Evolutionary conservation across 495 filamentous ascomycete genomes (phyloP).

Genomic region (Penicillium cinerascens): DNA sequence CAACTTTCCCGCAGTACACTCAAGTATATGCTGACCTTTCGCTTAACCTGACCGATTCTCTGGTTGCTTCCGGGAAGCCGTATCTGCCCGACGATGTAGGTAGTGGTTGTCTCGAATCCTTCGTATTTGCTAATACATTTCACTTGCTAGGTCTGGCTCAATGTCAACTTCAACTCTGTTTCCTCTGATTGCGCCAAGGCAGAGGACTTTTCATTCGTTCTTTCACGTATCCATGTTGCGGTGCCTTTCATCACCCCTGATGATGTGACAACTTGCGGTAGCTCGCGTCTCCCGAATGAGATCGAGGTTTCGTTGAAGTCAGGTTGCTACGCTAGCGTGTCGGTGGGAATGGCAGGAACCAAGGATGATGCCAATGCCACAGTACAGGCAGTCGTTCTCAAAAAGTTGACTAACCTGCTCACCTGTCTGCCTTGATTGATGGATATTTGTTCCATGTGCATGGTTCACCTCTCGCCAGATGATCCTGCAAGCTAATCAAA

Average conservation of each 20-base stretch:
- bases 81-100: slow-evolving; percentile 50
- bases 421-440: slow-evolving; percentile 40
- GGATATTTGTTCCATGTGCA: not conserved
- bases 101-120: not conserved
- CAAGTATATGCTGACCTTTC: slow-evolving; percentile 59
- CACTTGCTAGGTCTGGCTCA: slow-evolving; percentile 46
- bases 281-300: slow-evolving; percentile 55
- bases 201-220: slow-evolving; percentile 55
- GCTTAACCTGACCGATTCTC: slow-evolving; percentile 49
- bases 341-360: slow-evolving; percentile 53
- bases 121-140: not conserved
- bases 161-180: slow-evolving; percentile 62
- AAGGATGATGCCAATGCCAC: slow-evolving; percentile 56
- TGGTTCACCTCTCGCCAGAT: not conserved
- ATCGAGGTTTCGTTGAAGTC: slow-evolving; percentile 39
- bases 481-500: not conserved
- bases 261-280: slow-evolving; percentile 57
- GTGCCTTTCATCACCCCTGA: slow-evolving; percentile 42
- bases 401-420: slow-evolving; percentile 52
- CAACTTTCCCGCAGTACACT: slow-evolving; percentile 46
- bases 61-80: slow-evolving; percentile 53
- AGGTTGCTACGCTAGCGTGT: slow-evolving; percentile 61
- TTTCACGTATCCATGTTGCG: slow-evolving; percentile 55
- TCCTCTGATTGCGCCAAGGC: slow-evolving; percentile 41
- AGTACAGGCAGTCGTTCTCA: slow-evolving; percentile 53